phyloP scores from a whole-genome alignment of 78 protist genomes.

The Cavenderia fasciculata region DNA sequence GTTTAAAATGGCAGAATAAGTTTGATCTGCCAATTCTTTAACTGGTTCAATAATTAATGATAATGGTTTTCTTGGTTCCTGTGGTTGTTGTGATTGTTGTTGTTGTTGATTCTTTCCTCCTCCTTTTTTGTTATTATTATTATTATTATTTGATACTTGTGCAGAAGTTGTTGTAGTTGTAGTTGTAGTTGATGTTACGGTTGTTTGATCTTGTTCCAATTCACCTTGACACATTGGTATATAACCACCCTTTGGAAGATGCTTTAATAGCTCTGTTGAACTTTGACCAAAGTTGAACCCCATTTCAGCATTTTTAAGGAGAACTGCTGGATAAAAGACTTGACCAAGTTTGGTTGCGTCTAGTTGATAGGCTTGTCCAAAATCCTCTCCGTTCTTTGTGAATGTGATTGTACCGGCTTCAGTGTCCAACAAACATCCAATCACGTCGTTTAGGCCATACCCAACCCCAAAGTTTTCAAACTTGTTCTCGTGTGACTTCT shows the following conservation, averaged over 20 bases:
- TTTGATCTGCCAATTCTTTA: constrained; percentile 88
- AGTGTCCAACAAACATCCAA: constrained; percentile 74
- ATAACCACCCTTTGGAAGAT: constrained; percentile 41
- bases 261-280: constrained; percentile 36
- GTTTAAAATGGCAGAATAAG: constrained; percentile 36
- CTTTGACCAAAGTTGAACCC: constrained; percentile 34
- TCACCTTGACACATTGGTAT: constrained; percentile 33
- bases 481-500: constrained; percentile 40
- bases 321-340: constrained; percentile 58
- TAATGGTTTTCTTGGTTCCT: constrained; percentile 58
- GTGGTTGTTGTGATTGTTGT: background rate
- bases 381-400: constrained; percentile 82
- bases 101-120: background rate
- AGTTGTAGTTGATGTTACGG: background rate
- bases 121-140: constrained; percentile 11
- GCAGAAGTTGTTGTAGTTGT: background rate
- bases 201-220: background rate
- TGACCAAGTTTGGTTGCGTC: background rate
- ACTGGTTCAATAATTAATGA: constrained; percentile 89
- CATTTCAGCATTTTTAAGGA: constrained; percentile 74
- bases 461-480: constrained; percentile 81
- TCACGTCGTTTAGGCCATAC: constrained; percentile 73
- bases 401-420: constrained; percentile 43
- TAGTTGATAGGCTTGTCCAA: constrained; percentile 78
- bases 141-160: constrained; percentile 2